phyloP scores from a whole-genome alignment of 2,329 filamentous ascomycete species.

The Diaporthe vaccinii region DNA sequence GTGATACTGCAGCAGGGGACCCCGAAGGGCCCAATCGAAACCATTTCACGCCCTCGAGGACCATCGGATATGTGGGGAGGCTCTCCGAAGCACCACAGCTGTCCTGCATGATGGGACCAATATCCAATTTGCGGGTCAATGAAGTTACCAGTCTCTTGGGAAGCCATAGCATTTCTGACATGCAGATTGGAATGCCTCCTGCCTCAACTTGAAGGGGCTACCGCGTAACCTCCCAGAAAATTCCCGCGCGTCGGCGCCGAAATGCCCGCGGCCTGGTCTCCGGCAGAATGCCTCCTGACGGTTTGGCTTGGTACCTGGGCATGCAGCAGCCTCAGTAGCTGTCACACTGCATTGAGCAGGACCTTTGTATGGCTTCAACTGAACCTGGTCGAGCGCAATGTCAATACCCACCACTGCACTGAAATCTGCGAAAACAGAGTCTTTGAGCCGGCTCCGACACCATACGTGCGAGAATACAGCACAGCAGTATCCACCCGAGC shows the following conservation, averaged over 20 bases:
- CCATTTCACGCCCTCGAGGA: no score
- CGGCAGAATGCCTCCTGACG: not conserved
- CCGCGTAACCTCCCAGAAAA: not conserved
- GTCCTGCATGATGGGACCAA: not conserved
- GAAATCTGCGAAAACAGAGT: not conserved
- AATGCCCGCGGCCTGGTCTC: not conserved
- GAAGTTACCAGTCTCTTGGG: conserved; percentile 8
- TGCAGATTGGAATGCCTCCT: not conserved
- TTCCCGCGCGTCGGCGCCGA: not conserved
- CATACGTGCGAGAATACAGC: not conserved
- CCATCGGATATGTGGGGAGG: not conserved
- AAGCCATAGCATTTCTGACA: not conserved
- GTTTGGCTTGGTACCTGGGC: not conserved
- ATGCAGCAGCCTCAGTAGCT: conserved; percentile 1
- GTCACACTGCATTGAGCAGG: conserved; percentile 24
- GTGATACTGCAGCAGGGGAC: conserved; percentile 5
- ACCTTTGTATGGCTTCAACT: not conserved
- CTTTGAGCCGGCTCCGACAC: not conserved
- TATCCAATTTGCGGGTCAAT: conserved; percentile 17
- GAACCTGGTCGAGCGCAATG: not conserved
- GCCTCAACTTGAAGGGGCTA: not conserved
- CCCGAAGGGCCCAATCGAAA: not conserved
- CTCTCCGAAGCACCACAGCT: not conserved
- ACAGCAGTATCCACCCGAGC: not conserved
- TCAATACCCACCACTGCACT: not conserved